Evolutionary conservation across 2,329 filamentous ascomycete genomes (phyloP), one percentile per base, ranked within the genome.

Genomic region (Cordyceps militaris): DNA sequence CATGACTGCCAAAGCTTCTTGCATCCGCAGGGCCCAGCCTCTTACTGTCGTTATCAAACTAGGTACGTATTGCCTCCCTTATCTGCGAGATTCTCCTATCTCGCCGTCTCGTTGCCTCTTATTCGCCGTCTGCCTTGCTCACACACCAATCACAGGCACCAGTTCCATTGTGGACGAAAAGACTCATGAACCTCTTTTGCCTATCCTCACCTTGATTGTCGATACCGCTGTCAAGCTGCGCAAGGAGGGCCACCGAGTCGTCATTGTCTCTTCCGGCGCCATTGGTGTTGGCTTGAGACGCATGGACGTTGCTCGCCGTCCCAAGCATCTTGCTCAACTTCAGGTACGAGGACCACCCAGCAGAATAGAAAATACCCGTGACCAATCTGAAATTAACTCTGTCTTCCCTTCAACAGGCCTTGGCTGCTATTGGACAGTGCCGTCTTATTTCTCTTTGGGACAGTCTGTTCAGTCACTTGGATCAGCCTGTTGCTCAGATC

Each of bases 141-240:
- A 54, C 44, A 48, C 32, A 11, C 7, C 42, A 24, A 54, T 58
- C 59, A 60, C 65, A 99, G 94, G 94, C 66, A 97, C 94, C 48
- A 97, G 91, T 73, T 97, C 94, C n/a, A 97, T 99, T 65, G 92
- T 99, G 63, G 91, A 97, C 74, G 94, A 99, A 71, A 88, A 86
- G 69, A 96, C 90, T 23, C 94, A 96, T 74, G 90, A 97, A 69
- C 94, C 94, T 3, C 83, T 97, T 36, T 81, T 99, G 40, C 94
- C 92, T 4, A 96, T 91, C 64, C 78, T 99, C 58, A 92, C 89
- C 60, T 79, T 93, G 60, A 97, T 99, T 63, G 94, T 97, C 63
- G 91, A 97, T 74, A 97, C 94, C 21, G 91, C 91, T 14, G 88
- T 93, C 56, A 89, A 86, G 68, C 79, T 99, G 44, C 86, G 86